A percentile compares a stretch with the other conserved stretches of the same genome.
These are phyloP conservation scores for Collybiopsis confluens DNA, from an alignment of 768 basidiomycete species.

Conservation along the genomic window DNA sequence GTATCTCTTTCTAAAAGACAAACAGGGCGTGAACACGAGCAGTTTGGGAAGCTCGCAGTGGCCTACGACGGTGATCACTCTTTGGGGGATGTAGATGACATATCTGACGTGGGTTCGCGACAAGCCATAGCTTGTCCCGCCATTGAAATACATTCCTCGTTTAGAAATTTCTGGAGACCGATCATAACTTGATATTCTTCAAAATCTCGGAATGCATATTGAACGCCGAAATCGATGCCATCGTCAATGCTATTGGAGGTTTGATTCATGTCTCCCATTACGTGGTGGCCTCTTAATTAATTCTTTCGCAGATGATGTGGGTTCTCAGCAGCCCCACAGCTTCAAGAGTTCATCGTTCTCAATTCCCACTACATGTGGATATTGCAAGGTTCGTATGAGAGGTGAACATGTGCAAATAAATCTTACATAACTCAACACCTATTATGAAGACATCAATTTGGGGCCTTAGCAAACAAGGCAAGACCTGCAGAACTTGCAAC, in stretches of 20 bases:
- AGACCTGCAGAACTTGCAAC: constrained; percentile 75
- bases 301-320: constrained; percentile 61
- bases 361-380: constrained; percentile 77
- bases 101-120: constrained; percentile 45
- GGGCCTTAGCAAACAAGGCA: constrained; percentile 85
- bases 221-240: constrained; percentile 59
- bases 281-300: background rate
- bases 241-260: constrained; percentile 63
- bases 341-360: constrained; percentile 87
- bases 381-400: constrained; percentile 60
- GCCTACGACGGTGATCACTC: constrained; percentile 45
- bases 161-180: constrained; percentile 61
- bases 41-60: constrained; percentile 40
- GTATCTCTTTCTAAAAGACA: no score
- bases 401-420: background rate
- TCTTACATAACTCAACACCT: constrained; percentile 3
- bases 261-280: constrained; percentile 16
- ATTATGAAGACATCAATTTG: constrained; percentile 67
- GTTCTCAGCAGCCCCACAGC: constrained; percentile 62
- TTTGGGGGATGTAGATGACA: constrained; percentile 54
- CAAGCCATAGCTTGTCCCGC: background rate
- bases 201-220: constrained; percentile 53
- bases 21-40: constrained; percentile 52
- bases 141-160: constrained; percentile 5
- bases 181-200: constrained; percentile 55